These are phyloP conservation scores for Bacterosira constricta DNA, from an alignment of 108 stramenopile genomes.

Conservation along the genomic window DNA sequence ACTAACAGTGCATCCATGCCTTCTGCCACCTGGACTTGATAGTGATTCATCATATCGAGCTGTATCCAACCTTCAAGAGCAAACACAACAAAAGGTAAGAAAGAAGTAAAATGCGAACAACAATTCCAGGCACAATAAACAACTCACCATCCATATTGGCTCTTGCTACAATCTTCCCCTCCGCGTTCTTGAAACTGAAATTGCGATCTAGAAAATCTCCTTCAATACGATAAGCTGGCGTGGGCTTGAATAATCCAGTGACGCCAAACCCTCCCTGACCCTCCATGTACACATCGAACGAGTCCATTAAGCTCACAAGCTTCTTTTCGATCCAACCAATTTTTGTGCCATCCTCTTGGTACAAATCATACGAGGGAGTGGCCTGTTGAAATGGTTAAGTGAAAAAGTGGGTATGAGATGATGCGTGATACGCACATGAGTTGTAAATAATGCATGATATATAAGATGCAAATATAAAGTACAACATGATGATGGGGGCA, in stretches of 20 bases:
- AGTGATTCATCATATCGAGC: conserved; percentile 80
- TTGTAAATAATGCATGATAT: too few relatives aligned
- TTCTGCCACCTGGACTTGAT: conserved; percentile 71
- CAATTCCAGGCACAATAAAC: not conserved
- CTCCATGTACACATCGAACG: conserved; percentile 78
- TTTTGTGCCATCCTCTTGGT: conserved; percentile 54
- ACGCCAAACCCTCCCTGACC: conserved; percentile 55
- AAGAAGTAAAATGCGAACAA: not conserved
- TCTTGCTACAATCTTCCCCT: conserved; percentile 66
- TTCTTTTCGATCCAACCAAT: conserved; percentile 84
- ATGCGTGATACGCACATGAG: too few relatives aligned
- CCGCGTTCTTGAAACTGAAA: conserved; percentile 63
- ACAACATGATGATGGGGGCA: too few relatives aligned
- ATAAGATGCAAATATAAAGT: too few relatives aligned
- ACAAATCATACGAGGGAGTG: conserved; percentile 76
- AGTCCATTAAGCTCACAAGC: conserved; percentile 63
- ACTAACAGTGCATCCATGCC: conserved; percentile 82
- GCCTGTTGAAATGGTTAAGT: too few relatives aligned
- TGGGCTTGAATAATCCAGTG: conserved; percentile 62
- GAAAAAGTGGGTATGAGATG: too few relatives aligned
- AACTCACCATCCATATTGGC: conserved; percentile 53
- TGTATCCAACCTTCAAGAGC: conserved; percentile 52
- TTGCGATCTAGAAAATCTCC: conserved; percentile 82
- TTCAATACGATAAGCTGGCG: conserved; percentile 61
- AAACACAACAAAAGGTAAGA: not conserved